phyloP scores from a whole-genome alignment of 1,284 basidiomycete species.

The Trichosporon sp. region DNA sequence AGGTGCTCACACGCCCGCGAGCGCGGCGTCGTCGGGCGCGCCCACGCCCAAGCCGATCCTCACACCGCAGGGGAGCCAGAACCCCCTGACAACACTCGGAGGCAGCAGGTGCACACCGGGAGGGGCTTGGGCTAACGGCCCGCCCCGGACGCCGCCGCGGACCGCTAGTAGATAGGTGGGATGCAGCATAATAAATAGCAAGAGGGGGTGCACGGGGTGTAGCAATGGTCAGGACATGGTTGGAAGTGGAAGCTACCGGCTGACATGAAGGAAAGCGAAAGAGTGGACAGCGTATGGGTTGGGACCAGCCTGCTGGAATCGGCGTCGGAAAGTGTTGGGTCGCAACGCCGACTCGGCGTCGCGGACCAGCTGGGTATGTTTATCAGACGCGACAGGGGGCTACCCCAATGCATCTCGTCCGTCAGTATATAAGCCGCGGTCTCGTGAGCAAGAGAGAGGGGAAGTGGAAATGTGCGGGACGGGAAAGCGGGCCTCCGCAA shows the following conservation, averaged over 20 bases:
- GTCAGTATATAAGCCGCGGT: not conserved
- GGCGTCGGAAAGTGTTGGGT: too few species aligned
- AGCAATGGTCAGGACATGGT: not conserved
- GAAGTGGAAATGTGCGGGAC: not conserved
- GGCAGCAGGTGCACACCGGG: not conserved
- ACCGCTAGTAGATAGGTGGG: slow-evolving; percentile 16
- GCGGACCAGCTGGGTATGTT: not conserved
- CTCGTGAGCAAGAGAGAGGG: not conserved
- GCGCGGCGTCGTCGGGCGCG: not conserved
- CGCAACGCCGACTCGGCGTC: too few species aligned
- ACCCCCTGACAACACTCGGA: not conserved
- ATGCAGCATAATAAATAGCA: slow-evolving; percentile 12
- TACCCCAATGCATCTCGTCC: not conserved
- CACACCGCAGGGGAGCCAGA: not conserved
- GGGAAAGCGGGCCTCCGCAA: not conserved
- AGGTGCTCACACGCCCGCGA: not conserved
- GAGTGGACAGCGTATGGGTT: too few species aligned
- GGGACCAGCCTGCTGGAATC: too few species aligned
- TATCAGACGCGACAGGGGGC: not conserved
- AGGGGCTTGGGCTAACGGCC: slow-evolving; percentile 16
- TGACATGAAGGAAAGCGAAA: too few species aligned
- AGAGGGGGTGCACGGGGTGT: not conserved
- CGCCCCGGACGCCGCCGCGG: slow-evolving; percentile 4
- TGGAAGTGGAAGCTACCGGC: too few species aligned
- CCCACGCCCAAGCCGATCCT: slow-evolving; percentile 5